Conservation (phyloP, 768 basidiomycete species). For the Amanita brunnescens region DNA sequence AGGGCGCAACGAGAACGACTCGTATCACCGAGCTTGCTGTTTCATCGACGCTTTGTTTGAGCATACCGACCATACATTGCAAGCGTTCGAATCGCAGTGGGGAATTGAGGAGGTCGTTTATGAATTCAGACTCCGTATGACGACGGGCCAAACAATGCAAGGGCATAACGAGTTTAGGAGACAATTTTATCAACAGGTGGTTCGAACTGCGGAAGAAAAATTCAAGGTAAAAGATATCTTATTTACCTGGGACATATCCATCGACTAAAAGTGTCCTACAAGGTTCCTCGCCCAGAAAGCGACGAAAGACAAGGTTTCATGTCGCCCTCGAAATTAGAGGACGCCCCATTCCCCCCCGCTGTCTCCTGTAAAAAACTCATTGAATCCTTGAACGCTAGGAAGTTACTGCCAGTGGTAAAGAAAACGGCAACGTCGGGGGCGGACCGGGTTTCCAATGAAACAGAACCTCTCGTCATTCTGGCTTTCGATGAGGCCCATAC, state of each 20-base stretch:
- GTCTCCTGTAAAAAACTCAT: neutral
- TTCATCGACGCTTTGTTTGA: neutral
- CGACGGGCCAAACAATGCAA: neutral
- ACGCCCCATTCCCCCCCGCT: neutral
- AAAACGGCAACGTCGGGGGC: neutral
- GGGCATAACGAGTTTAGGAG: neutral
- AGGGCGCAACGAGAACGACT: neutral
- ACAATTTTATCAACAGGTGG: neutral
- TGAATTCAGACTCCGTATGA: constrained; percentile 2
- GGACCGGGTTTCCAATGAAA: neutral
- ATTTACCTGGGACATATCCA: neutral
- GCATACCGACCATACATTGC: neutral
- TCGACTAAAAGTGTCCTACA: neutral
- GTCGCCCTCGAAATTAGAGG: neutral
- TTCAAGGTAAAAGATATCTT: neutral
- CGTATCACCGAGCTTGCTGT: neutral
- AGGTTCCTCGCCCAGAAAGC: neutral
- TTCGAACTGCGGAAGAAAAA: neutral
- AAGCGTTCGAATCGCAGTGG: neutral
- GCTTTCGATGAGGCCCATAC: neutral
- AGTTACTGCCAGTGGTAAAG: neutral
- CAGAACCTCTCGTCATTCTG: neutral
- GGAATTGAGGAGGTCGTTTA: neutral
- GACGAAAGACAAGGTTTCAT: neutral
- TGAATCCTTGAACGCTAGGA: neutral